Base-by-base conservation (phyloP, 2,329 filamentous ascomycete genomes). In the Sporothrix mexicana region DNA sequence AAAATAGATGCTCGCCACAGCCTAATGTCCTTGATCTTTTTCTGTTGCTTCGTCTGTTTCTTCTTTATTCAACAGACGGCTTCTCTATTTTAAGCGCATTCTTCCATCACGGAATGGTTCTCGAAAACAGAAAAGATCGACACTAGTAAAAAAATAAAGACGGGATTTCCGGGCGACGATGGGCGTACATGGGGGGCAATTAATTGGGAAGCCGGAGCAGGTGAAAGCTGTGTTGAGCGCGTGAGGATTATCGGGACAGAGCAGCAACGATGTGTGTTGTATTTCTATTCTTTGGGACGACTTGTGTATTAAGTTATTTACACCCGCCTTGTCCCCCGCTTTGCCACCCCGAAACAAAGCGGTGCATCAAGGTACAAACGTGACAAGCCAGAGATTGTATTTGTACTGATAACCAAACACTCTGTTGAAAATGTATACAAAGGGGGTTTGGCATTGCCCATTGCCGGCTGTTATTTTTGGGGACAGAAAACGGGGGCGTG, bases 41-140 rank as follows among this genome's bases (percentile, higher is more conserved):
- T 45, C 30, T 69, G 49, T 15, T 57, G 23, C 53, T 70, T 70
- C 36, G 30, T 57, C 51, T 59, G 30, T 59, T 59, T 57, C 20
- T 70, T 70, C 36, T 59, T 45, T 70, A 10, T 30, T 70, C 6
- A 55, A 36, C 25, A 13, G 45, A 5, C n/a, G 17, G 2, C 20
- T 36, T 61, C 8, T 70, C 45, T 71, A 62, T 43, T 71, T 64
- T 71, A 64, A 36, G 53, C 25, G 70, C 49, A 67, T 72, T 68
- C 36, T 59, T 68, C 49, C 62, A 59, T n/a, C 59, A 55, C 45
- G 57, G 57, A 66, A 62, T 13, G 30, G 45, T 68, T 68, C 61
- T 59, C 70, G 49, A 68, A 72, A 68, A 59, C 20, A 59, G 51
- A 23, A 68, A 57, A 45, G 70, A 72, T 72, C 61, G 36, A 59